phyloP scores from a whole-genome alignment of 768 basidiomycete genomes.

The Rhizopogon vinicolor region DNA sequence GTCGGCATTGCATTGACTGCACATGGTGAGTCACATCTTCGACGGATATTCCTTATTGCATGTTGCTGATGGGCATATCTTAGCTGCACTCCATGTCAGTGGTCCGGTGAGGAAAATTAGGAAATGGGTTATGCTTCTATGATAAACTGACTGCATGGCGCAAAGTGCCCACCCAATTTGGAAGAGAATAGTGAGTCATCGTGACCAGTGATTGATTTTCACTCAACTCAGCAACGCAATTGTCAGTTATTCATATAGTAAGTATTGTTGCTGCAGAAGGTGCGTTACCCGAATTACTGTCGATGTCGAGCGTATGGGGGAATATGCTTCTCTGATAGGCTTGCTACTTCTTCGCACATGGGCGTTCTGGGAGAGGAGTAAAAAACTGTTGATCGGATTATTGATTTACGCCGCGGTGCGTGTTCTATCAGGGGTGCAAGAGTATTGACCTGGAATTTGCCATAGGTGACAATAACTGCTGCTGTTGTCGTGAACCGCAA shows the following conservation, averaged over 20 bases:
- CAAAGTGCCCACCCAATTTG: not conserved
- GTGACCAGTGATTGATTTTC: not conserved
- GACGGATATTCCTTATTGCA: slow-evolving; percentile 1
- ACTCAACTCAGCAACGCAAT: not conserved
- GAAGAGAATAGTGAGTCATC: slow-evolving; percentile 8
- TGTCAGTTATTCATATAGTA: slow-evolving; percentile 3
- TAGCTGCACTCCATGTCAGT: slow-evolving; percentile 1
- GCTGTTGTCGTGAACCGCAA: slow-evolving; percentile 1
- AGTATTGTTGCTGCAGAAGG: slow-evolving; percentile 6
- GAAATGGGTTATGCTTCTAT: not conserved
- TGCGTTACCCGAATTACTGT: not conserved
- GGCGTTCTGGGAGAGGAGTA: slow-evolving; percentile 15
- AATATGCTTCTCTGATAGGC: slow-evolving; percentile 2
- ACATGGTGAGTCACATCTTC: slow-evolving; percentile 6
- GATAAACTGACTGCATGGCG: not conserved
- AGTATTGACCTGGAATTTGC: not conserved
- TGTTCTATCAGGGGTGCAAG: not conserved
- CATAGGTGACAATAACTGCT: slow-evolving; percentile 6
- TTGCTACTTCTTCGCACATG: slow-evolving; percentile 15
- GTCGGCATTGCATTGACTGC: slow-evolving; percentile 6
- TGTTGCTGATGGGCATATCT: not conserved
- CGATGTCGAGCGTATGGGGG: not conserved
- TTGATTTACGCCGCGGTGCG: slow-evolving; percentile 6
- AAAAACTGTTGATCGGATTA: slow-evolving; percentile 9
- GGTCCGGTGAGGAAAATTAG: not conserved